These are phyloP conservation scores for Phytopythium vexans DNA, from an alignment of 352 stramenopile species.

Conservation along the genomic window DNA sequence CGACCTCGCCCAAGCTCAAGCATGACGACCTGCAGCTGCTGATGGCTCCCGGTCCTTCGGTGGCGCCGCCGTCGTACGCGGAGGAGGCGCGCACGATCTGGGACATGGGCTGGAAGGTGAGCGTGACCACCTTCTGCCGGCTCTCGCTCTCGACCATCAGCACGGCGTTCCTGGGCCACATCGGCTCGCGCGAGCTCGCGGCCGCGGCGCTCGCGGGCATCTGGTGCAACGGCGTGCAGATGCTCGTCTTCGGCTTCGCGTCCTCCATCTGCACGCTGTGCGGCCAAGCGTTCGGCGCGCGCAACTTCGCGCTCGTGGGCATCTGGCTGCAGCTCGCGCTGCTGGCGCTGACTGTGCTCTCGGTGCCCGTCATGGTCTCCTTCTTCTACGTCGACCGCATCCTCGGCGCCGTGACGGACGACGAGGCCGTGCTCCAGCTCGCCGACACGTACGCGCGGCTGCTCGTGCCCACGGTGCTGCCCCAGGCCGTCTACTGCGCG, in stretches of 20 bases:
- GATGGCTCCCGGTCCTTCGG: background rate
- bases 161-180: conserved; percentile 71
- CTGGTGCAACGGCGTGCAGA: conserved; percentile 78
- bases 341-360: conserved; percentile 62
- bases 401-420: conserved; percentile 63
- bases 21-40: background rate
- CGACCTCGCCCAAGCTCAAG: background rate
- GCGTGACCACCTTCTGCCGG: conserved; percentile 75
- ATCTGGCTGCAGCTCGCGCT: conserved; percentile 80
- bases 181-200: conserved; percentile 72
- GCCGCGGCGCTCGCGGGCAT: conserved; percentile 69
- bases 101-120: conserved; percentile 84
- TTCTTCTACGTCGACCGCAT: conserved; percentile 82
- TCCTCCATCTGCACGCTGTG: conserved; percentile 80
- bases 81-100: conserved; percentile 69
- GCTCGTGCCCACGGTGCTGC: conserved; percentile 59
- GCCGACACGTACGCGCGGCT: conserved; percentile 62
- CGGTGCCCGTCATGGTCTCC: conserved; percentile 71
- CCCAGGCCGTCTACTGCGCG: conserved; percentile 66
- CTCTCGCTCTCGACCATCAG: conserved; percentile 79
- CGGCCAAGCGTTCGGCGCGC: conserved; percentile 72
- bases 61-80: conserved; percentile 24
- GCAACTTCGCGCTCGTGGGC: conserved; percentile 74
- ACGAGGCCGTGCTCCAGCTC: conserved; percentile 52
- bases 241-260: conserved; percentile 77